Evolutionary conservation across 1,139 yeast genomes (phyloP), one percentile per base, ranked within the genome.

Genomic region (Pichia norvegensis): DNA sequence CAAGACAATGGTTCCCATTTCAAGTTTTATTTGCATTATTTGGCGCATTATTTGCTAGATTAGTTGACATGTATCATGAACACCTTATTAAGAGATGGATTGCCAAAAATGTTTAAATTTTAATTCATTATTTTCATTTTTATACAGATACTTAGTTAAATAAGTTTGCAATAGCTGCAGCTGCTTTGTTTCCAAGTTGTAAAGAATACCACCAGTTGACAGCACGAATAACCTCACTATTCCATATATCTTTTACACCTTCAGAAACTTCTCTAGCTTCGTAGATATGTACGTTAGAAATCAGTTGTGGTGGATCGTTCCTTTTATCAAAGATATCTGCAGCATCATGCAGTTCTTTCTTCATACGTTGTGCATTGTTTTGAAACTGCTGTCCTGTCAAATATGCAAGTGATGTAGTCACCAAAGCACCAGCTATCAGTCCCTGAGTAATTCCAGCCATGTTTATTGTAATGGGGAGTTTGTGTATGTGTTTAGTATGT

Each of bases 211-310:
- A 54, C 80, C 86, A 82, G 55, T 80, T 80, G 23, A 81, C 87
- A 54, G 76, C 74, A 42, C 69, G 72, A 52, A 82, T 72, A 44
- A 86, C 74, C 60, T 85, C 94, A 45, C 77, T 80, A 58, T 86
- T 83, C 95, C 95, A 86, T 41, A 85, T 71, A 58, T 86, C 95
- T 56, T 81, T 85, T 52, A 76, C 70, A 0, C 90, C 81, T 62
- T 86, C 92, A 11, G 58, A 58, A 38, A 78, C 58, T 36, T 70
- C 66, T 36, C 73, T 69, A 38, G 78, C 70, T 36, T 65, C 60
- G 48, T 72, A 75, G 21, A 70, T 65, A 23, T 71, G 55, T 17
- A 58, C 52, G 40, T 64, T 62, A 53, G 64, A 55, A 61, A 65
- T 53, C 61, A 63, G 72, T 42, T 58, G 62, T 47, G 69, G 64